Evolutionary conservation across 805 yeast genomes (phyloP).

Genomic region (Candida montana): DNA sequence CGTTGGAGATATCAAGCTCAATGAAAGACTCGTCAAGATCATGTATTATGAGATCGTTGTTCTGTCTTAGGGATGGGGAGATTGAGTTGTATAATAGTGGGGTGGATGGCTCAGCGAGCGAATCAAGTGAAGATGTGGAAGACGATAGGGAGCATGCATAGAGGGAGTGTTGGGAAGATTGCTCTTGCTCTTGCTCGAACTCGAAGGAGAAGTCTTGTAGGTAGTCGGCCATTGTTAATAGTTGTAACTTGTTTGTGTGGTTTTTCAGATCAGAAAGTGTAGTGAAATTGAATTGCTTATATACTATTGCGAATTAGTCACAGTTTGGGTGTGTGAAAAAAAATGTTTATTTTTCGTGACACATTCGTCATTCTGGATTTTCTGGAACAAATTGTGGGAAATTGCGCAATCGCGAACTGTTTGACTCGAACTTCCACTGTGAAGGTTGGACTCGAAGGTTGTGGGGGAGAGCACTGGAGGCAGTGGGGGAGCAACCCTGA

Average conservation of each 20-base stretch:
- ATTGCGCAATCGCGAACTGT: constrained; percentile 7
- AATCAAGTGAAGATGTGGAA: constrained; percentile 15
- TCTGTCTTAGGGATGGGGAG: constrained; percentile 15
- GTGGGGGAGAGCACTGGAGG: too few relatives aligned
- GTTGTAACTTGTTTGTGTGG: not conserved
- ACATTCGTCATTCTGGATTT: constrained; percentile 4
- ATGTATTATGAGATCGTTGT: constrained; percentile 11
- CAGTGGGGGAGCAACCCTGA: too few relatives aligned
- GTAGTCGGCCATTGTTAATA: constrained; percentile 10
- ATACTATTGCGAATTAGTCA: constrained; percentile 1
- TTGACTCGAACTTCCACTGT: not conserved
- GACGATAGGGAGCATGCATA: constrained; percentile 19
- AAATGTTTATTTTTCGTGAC: constrained; percentile 4
- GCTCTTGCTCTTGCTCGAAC: constrained; percentile 9
- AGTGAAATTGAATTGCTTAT: constrained; percentile 1
- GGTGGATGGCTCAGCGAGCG: constrained; percentile 18
- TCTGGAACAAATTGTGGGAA: not conserved
- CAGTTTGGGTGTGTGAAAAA: constrained; percentile 1
- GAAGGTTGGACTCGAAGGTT: not conserved
- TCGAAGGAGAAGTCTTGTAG: constrained; percentile 13
- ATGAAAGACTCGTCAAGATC: constrained; percentile 21
- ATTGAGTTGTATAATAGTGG: constrained; percentile 25
- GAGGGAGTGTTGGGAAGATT: constrained; percentile 5
- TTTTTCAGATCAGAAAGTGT: too few relatives aligned
- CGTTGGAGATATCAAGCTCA: constrained; percentile 18